Conservation (phyloP, 108 stramenopile species). For the Fragilaria radians region DNA sequence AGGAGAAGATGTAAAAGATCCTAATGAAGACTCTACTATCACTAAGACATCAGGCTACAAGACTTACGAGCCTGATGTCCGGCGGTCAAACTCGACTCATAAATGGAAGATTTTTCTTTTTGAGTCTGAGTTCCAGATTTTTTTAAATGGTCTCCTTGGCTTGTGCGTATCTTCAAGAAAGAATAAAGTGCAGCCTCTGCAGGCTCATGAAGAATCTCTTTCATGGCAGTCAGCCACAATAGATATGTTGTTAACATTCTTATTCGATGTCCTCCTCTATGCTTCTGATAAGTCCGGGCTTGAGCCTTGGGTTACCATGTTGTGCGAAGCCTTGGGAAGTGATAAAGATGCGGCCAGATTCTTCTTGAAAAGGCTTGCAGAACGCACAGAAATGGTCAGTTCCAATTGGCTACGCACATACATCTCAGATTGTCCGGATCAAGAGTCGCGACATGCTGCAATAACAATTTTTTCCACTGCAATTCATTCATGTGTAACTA, state of each 20-base stretch:
- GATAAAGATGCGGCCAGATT: conserved; percentile 27
- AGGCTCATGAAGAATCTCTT: background rate
- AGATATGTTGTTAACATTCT: conserved; percentile 50
- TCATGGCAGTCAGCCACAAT: conserved; percentile 47
- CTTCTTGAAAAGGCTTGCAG: conserved; percentile 59
- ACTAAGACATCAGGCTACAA: conserved; percentile 55
- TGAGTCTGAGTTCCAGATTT: conserved; percentile 83
- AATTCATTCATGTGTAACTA: conserved; percentile 28
- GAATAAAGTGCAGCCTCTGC: conserved; percentile 5
- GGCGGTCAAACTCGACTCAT: conserved; percentile 72
- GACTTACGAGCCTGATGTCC: conserved; percentile 81
- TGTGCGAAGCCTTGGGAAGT: conserved; percentile 38
- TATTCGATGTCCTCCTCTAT: conserved; percentile 77
- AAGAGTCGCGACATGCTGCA: conserved; percentile 49
- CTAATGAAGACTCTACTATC: conserved; percentile 6
- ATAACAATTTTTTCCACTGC: conserved; percentile 55
- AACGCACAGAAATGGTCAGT: conserved; percentile 41
- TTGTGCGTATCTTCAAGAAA: conserved; percentile 25
- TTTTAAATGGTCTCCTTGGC: conserved; percentile 70
- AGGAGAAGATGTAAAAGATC: conserved; percentile 9
- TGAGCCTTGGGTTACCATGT: conserved; percentile 47
- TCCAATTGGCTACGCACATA: conserved; percentile 80
- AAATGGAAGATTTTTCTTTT: conserved; percentile 85
- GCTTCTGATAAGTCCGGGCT: conserved; percentile 41
- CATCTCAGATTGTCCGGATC: conserved; percentile 69